phyloP scores from a whole-genome alignment of 495 filamentous ascomycete species.

The Xylaria cubensis region DNA sequence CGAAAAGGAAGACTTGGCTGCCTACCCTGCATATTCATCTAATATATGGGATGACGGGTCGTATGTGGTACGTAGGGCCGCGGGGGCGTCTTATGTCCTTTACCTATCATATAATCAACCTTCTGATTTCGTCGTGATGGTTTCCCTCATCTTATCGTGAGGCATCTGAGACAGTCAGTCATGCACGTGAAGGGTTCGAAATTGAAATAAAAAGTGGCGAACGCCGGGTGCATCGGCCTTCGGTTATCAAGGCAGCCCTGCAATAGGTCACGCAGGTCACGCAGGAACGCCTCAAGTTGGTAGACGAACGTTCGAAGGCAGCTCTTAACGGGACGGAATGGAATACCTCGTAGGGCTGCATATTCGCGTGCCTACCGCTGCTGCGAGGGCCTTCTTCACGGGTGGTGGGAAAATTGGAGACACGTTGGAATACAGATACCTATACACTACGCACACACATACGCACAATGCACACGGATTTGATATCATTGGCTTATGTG shows the following conservation, averaged over 20 bases:
- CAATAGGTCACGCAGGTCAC: neutral
- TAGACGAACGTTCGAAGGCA: neutral
- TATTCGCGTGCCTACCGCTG: constrained; percentile 13
- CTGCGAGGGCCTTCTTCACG: constrained; percentile 19
- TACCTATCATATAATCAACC: neutral
- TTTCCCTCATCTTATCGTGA: neutral
- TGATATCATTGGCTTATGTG: neutral
- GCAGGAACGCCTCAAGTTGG: neutral
- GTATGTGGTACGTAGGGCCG: neutral
- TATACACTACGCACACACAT: no score
- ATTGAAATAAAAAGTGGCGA: constrained; percentile 8
- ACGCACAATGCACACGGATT: neutral
- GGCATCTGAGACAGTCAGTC: neutral
- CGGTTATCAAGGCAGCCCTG: neutral
- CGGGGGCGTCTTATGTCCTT: neutral
- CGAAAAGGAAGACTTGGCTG: neutral
- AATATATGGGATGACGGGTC: constrained; percentile 15
- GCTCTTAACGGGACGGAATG: neutral
- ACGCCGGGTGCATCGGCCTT: neutral
- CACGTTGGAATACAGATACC: no score
- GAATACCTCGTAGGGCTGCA: constrained; percentile 25
- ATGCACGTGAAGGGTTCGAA: neutral
- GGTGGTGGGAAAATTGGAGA: neutral
- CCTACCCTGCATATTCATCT: neutral
- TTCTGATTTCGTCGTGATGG: neutral